Percentiles rank a stretch among this genome's conserved stretches.
phyloP scores from a whole-genome alignment of 2,329 filamentous ascomycete species.

The Monilinia fructicola region DNA sequence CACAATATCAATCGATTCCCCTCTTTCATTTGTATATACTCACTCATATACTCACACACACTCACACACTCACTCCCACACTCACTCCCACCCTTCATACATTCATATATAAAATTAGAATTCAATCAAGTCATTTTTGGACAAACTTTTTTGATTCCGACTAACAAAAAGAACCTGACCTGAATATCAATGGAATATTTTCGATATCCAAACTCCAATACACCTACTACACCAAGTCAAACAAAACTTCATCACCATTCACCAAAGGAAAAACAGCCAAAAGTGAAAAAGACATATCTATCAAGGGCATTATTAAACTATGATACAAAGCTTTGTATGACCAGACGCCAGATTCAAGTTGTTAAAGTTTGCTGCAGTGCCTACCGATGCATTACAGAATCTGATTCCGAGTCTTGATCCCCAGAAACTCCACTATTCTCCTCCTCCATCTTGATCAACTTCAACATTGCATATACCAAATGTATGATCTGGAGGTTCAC shows the following conservation, averaged over 20 bases:
- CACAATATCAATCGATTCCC: too few species aligned
- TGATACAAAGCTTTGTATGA: slow-evolving; percentile 23
- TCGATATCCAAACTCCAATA: too few species aligned
- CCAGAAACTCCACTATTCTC: slow-evolving; percentile 23
- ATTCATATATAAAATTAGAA: too few species aligned
- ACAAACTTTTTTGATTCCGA: too few species aligned
- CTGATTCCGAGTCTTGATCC: slow-evolving; percentile 18
- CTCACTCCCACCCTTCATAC: too few species aligned
- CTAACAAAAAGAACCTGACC: background rate
- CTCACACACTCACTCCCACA: too few species aligned
- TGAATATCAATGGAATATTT: background rate
- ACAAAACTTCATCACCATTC: slow-evolving; percentile 8
- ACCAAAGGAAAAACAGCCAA: background rate
- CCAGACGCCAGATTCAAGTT: slow-evolving; percentile 24
- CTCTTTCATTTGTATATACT: too few species aligned
- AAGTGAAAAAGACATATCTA: slow-evolving; percentile 18
- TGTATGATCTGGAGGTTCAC: slow-evolving; percentile 36
- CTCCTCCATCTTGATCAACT: slow-evolving; percentile 23
- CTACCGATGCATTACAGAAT: slow-evolving; percentile 20
- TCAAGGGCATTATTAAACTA: slow-evolving; percentile 25
- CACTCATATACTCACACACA: too few species aligned
- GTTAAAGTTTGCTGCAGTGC: slow-evolving; percentile 13
- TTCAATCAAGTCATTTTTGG: too few species aligned
- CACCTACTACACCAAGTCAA: background rate
- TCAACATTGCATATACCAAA: slow-evolving; percentile 26